Evolutionary conservation across 129 eudicot species (phyloP).

Genomic region (Chrysanthemum makinoi): DNA sequence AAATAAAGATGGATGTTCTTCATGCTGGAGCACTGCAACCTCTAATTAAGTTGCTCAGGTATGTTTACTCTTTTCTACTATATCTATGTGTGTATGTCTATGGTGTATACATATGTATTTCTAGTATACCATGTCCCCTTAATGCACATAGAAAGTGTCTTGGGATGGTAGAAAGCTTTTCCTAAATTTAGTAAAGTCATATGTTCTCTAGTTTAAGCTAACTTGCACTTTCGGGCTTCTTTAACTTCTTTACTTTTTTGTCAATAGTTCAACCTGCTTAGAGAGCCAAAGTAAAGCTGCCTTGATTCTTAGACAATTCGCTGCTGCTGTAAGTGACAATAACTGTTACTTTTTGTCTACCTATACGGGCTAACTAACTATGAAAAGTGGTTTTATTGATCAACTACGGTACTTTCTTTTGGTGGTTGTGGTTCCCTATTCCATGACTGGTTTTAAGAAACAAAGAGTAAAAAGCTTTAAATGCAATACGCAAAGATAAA

Average conservation of each 20-base stretch:
- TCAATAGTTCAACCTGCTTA: conserved; percentile 69
- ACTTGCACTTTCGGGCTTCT: neutral
- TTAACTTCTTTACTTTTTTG: conserved; percentile 7
- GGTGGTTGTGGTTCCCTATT: conserved; percentile 71
- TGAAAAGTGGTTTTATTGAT: neutral
- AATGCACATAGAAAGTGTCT: neutral
- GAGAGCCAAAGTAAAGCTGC: conserved; percentile 99
- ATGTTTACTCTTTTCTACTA: neutral
- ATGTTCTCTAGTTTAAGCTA: neutral
- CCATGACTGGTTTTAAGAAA: conserved; percentile 14
- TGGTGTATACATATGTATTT: conserved; percentile 2
- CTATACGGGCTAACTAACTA: neutral
- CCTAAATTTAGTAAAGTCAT: neutral
- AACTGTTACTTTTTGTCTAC: conserved; percentile 1
- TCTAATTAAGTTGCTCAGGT: conserved; percentile 90
- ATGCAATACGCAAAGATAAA: no score
- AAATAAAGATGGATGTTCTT: conserved; percentile 88
- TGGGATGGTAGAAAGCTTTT: conserved; percentile 11
- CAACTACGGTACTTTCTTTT: neutral
- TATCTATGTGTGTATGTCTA: neutral
- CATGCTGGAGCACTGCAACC: conserved; percentile 98
- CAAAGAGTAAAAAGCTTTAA: conserved; percentile 49
- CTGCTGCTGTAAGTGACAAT: conserved; percentile 16
- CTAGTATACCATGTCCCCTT: neutral
- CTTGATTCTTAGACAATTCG: conserved; percentile 95